A percentile compares a stretch with the other conserved stretches of the same genome.
Conservation (phyloP, 306 rosid species). For the Spatholobus suberectus region DNA sequence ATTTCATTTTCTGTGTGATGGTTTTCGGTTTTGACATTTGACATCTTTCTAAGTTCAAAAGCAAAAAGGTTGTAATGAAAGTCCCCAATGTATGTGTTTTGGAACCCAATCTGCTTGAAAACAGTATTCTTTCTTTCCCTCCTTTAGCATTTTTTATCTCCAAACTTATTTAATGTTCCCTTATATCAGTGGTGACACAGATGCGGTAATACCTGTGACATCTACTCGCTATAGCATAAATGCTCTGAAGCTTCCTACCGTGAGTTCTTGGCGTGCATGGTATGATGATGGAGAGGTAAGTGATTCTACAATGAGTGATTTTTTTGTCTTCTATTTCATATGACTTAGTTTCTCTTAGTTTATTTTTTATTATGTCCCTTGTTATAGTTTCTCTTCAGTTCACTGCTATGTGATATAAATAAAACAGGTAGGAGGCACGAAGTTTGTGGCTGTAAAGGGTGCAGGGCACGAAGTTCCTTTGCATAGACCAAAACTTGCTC, state of each 20-base stretch:
- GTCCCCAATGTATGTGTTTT: not conserved
- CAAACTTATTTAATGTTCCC: no score
- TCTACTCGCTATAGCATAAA: constrained; percentile 80
- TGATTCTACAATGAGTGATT: not conserved
- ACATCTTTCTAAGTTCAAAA: not conserved
- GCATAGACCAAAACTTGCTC: constrained; percentile 86
- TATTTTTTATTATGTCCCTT: not conserved
- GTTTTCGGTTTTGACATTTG: not conserved
- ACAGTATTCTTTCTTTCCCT: not conserved
- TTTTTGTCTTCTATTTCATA: not conserved
- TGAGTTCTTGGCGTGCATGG: constrained; percentile 81
- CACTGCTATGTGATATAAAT: constrained; percentile 1
- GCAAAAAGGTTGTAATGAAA: not conserved
- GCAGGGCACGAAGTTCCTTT: constrained; percentile 98
- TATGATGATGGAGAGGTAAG: constrained; percentile 76
- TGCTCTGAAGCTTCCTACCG: constrained; percentile 73
- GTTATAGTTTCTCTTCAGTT: not conserved
- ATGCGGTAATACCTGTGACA: constrained; percentile 72
- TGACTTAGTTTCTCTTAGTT: not conserved
- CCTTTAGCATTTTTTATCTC: not conserved
- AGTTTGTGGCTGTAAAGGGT: constrained; percentile 80
- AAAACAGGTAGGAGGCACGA: constrained; percentile 97
- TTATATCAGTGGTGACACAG: constrained; percentile 86
- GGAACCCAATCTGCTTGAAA: constrained; percentile 25
- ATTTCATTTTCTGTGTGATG: constrained; percentile 1